A percentile compares a stretch with the other conserved stretches of the same genome.
phyloP scores from a whole-genome alignment of 129 eudicot genomes.

The Chrysanthemum lavandulifolium region DNA sequence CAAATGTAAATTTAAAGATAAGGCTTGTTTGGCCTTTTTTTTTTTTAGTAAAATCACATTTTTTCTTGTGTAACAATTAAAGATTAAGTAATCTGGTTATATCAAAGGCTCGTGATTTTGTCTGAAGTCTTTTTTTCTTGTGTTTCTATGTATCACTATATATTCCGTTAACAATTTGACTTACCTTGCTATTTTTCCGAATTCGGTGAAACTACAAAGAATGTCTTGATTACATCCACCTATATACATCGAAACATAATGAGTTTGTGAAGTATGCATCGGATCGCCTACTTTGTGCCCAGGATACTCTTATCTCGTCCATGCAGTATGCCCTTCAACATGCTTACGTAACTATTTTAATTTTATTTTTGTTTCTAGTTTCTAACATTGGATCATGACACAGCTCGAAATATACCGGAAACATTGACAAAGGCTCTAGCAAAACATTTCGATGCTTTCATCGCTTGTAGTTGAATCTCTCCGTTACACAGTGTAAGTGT shows the following conservation, averaged over 20 bases:
- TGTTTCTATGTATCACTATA: constrained; percentile 8
- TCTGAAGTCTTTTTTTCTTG: background rate
- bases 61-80: no score
- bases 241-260: constrained; percentile 66
- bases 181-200: constrained; percentile 16
- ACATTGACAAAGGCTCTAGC: constrained; percentile 28
- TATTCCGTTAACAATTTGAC: background rate
- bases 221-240: constrained; percentile 81
- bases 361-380: background rate
- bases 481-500: no score
- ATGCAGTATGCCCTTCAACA: constrained; percentile 44
- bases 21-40: no score
- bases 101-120: no score
- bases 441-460: no score
- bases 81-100: no score
- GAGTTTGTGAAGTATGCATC: constrained; percentile 63
- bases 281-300: constrained; percentile 68
- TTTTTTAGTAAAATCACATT: no score
- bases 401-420: constrained; percentile 96
- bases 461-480: no score
- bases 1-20: no score
- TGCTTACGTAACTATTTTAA: background rate
- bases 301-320: constrained; percentile 88
- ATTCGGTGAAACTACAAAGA: constrained; percentile 81
- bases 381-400: background rate